Evolutionary conservation across 23 red algal species (phyloP), one percentile per base, ranked within the genome.

Genomic region (Cyanidiococcus yangmingshanensis): DNA sequence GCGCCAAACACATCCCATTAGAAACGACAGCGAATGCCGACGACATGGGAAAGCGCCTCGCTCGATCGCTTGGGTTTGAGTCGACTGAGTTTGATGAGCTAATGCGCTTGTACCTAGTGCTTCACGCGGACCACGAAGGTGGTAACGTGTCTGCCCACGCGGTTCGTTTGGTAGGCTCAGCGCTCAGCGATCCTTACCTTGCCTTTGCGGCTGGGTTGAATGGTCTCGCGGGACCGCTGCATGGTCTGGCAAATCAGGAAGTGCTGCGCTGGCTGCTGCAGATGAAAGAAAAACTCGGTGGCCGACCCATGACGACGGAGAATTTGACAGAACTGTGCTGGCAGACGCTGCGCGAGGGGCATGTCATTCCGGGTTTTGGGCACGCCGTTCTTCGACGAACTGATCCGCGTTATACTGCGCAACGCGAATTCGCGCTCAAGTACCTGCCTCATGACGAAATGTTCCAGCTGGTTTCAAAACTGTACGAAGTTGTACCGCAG

Each of bases 51-150:
- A 83, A 82, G 17, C 89, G 88, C 32, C 87, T 86, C 29, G 74
- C 83, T 18, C 58, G 76, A 33, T 84, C 90, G 87, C 89, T 96
- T 84, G 92, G 92, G 1, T 96, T 90, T 83, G 84, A 96, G 37
- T 76, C 81, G 75, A 79, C 82, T 36, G 57, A 75, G 1, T 96
- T 96, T 74, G 84, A 90, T 67, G 92, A 96, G 21, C 78, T 96
- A 45, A 96, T 96, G 92, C 84, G 92, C 37, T 57, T 96, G 57
- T 96, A 96, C 80, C 83, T 96, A 17, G 84, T 80, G 17, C 90
- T 96, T 76, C 92, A 96, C 86, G 77, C 87, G 26, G 92, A 96
- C 75, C 92, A 96, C 68, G 92, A 96, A 68, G 92, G 92, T 58
- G 92, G 92, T 18, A 96, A 96, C 74, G 92, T 96, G 29, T 96